Evolutionary conservation across 345 rosid species (phyloP).

Genomic region (Syzygium oleosum): DNA sequence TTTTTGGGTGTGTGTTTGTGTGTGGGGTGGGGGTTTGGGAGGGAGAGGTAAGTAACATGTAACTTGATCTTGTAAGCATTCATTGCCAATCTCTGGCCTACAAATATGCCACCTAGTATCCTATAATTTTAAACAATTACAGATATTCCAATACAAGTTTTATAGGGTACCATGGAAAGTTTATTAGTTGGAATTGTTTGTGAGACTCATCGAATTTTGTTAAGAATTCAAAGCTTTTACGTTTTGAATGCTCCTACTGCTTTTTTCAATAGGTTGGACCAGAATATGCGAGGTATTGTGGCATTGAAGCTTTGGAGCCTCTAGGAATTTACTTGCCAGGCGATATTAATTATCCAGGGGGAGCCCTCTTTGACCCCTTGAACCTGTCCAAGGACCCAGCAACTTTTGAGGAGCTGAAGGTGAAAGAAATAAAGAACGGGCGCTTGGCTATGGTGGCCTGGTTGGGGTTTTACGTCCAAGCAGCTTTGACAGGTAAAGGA

Average conservation of each 20-base stretch:
- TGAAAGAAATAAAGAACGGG: constrained; percentile 87
- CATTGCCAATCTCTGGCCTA: background rate
- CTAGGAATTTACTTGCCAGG: constrained; percentile 89
- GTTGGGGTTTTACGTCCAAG: constrained; percentile 81
- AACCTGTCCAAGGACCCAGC: constrained; percentile 63
- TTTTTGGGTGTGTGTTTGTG: background rate
- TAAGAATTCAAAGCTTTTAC: background rate
- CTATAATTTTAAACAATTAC: background rate
- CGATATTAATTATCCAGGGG: constrained; percentile 91
- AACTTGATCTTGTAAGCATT: background rate
- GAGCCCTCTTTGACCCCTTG: constrained; percentile 77
- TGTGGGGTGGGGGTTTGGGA: background rate
- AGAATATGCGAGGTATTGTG: constrained; percentile 88
- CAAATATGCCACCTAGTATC: background rate
- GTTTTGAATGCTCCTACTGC: background rate
- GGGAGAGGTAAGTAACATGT: background rate
- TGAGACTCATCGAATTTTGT: background rate
- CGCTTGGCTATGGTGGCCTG: constrained; percentile 89
- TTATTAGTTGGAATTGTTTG: background rate
- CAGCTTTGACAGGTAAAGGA: constrained; percentile 79
- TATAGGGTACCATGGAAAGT: background rate
- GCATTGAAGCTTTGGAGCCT: constrained; percentile 90
- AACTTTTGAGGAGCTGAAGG: constrained; percentile 86
- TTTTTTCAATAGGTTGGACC: constrained; percentile 60
- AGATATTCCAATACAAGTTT: background rate